phyloP scores from a whole-genome alignment of 164 flowering plant genomes.

The Protea cynaroides region DNA sequence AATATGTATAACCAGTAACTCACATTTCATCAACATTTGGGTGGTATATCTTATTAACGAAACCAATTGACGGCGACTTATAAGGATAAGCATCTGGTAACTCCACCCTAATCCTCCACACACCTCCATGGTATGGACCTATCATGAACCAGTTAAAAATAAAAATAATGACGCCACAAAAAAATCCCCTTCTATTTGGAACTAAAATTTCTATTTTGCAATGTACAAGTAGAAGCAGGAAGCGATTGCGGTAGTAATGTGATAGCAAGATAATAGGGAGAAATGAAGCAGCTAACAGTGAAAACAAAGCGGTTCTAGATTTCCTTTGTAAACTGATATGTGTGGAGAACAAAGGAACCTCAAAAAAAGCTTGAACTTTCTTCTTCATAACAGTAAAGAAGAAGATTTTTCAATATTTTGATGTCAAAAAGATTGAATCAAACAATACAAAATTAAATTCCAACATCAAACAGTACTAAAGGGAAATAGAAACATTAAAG shows the following conservation, averaged over 20 bases:
- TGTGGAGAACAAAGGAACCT: not conserved
- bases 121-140: conserved; percentile 72
- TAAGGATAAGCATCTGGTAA: conserved; percentile 82
- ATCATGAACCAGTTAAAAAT: conserved; percentile 5
- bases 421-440: not conserved
- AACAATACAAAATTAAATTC: not conserved
- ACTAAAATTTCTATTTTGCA: no score
- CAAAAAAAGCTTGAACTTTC: not conserved
- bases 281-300: not conserved
- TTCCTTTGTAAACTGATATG: not conserved
- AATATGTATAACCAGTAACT: conserved; percentile 19
- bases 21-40: conserved; percentile 63
- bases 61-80: conserved; percentile 74
- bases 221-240: not conserved
- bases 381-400: not conserved
- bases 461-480: not conserved
- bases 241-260: not conserved
- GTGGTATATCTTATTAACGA: conserved; percentile 34
- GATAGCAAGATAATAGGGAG: not conserved
- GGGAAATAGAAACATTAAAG: not conserved
- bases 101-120: conserved; percentile 71
- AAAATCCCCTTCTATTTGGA: no score
- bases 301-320: not conserved
- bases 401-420: not conserved
- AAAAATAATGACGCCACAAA: no score